phyloP scores from a whole-genome alignment of 2,329 filamentous ascomycete genomes.

The Aspergillus awamori region DNA sequence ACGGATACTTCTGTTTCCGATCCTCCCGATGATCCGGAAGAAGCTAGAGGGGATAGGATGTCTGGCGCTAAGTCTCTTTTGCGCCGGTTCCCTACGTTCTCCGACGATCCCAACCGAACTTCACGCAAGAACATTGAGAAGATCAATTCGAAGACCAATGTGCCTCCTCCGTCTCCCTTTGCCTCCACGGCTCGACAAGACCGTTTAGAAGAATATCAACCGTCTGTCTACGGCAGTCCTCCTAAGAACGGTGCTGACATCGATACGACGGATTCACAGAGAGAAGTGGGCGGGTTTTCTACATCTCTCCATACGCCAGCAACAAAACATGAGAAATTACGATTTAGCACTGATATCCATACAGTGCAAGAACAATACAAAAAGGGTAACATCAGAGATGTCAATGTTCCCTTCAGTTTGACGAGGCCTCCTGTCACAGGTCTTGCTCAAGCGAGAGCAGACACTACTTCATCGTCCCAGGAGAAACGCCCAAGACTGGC shows the following conservation, averaged over 20 bases:
- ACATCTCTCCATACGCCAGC: constrained; percentile 14
- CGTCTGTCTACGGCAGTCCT: constrained; percentile 21
- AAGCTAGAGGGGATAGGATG: constrained; percentile 34
- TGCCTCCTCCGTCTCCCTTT: constrained; percentile 55
- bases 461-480: constrained; percentile 26
- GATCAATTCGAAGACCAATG: constrained; percentile 43
- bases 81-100: constrained; percentile 36
- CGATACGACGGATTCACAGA: constrained; percentile 15
- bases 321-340: constrained; percentile 29
- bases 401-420: constrained; percentile 33
- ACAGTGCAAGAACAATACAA: constrained; percentile 27
- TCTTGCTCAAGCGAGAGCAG: constrained; percentile 45
- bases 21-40: constrained; percentile 49
- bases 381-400: constrained; percentile 31
- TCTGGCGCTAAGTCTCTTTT: constrained; percentile 32
- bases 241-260: constrained; percentile 15
- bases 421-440: constrained; percentile 50
- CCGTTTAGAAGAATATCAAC: constrained; percentile 32
- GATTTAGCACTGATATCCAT: constrained; percentile 33
- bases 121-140: constrained; percentile 39
- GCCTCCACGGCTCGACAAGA: constrained; percentile 51
- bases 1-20: constrained; percentile 52
- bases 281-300: constrained; percentile 9
- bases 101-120: constrained; percentile 38
- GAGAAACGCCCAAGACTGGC: constrained; percentile 41